phyloP scores from a whole-genome alignment of 768 basidiomycete species.

The Mycena vitilis region DNA sequence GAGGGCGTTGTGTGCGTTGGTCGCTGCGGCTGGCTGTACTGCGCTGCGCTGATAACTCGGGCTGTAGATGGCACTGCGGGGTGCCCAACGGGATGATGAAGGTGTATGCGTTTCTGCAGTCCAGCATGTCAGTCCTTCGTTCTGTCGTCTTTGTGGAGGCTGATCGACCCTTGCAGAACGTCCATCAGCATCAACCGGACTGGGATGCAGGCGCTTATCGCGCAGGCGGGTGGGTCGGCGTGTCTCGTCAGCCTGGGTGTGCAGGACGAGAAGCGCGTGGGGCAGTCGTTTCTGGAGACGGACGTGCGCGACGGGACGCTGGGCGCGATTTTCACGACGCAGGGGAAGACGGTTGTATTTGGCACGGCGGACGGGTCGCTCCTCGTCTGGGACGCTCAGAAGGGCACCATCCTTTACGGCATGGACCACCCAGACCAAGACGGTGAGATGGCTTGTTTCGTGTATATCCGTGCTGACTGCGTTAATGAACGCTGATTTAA shows the following conservation, averaged over 20 bases:
- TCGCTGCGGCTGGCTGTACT: background rate
- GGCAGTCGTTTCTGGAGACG: slow-evolving; percentile 62
- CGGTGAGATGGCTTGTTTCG: slow-evolving; percentile 51
- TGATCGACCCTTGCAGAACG: slow-evolving; percentile 47
- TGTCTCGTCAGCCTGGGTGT: slow-evolving; percentile 63
- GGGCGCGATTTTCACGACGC: slow-evolving; percentile 65
- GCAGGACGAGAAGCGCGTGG: slow-evolving; percentile 64
- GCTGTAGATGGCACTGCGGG: slow-evolving; percentile 72
- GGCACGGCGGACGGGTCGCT: slow-evolving; percentile 66
- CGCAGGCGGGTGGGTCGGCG: slow-evolving; percentile 61
- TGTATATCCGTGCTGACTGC: slow-evolving; percentile 32
- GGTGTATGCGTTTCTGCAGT: slow-evolving; percentile 68
- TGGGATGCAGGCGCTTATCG: slow-evolving; percentile 65
- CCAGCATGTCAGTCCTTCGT: slow-evolving; percentile 63
- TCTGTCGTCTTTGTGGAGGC: background rate
- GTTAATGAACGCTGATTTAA: slow-evolving; percentile 38
- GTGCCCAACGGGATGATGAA: slow-evolving; percentile 75
- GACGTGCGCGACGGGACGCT: slow-evolving; percentile 50
- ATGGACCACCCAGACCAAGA: slow-evolving; percentile 70
- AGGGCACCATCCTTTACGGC: slow-evolving; percentile 65
- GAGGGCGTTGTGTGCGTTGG: slow-evolving; percentile 73
- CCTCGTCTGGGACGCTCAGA: slow-evolving; percentile 72
- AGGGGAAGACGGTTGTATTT: slow-evolving; percentile 66
- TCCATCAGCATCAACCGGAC: slow-evolving; percentile 64
- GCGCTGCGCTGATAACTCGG: slow-evolving; percentile 17